phyloP scores from a whole-genome alignment of 768 basidiomycete genomes.

The Brasilioporus rufonigricans region DNA sequence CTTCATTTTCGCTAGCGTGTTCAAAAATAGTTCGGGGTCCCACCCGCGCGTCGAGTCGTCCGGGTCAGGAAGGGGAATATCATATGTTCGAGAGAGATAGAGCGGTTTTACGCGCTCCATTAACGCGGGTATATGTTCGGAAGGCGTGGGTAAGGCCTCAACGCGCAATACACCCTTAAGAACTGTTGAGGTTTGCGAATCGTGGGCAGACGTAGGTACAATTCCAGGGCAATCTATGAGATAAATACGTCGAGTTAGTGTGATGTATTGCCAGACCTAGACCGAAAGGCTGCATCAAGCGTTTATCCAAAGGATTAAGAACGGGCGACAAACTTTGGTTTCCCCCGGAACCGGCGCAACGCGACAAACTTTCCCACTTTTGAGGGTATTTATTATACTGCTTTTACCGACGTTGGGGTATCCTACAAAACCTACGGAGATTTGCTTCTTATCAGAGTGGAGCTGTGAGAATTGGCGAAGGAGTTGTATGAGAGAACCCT shows the following conservation, averaged over 20 bases:
- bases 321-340: conserved; percentile 62
- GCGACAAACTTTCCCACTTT: conserved; percentile 95
- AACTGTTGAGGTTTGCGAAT: conserved; percentile 87
- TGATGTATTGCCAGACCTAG: conserved; percentile 98
- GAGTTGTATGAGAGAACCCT: conserved; percentile 96
- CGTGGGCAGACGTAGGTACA: conserved; percentile 90
- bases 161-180: conserved; percentile 97
- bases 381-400: conserved; percentile 96
- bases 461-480: conserved; percentile 95
- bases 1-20: conserved; percentile 83
- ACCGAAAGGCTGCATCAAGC: not conserved
- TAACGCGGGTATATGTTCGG: conserved; percentile 86
- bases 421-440: conserved; percentile 95
- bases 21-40: conserved; percentile 78
- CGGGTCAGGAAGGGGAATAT: conserved; percentile 59
- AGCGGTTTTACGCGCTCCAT: conserved; percentile 91
- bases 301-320: not conserved
- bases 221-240: conserved; percentile 99
- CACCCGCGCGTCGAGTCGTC: conserved; percentile 53
- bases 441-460: conserved; percentile 99
- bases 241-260: conserved; percentile 92
- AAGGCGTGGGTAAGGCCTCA: conserved; percentile 89
- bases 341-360: conserved; percentile 98
- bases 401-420: conserved; percentile 99
- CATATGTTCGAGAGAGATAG: conserved; percentile 86